Evolutionary conservation across 2,329 filamentous ascomycete species (phyloP).

Genomic region (Acephala macrosclerotiorum): DNA sequence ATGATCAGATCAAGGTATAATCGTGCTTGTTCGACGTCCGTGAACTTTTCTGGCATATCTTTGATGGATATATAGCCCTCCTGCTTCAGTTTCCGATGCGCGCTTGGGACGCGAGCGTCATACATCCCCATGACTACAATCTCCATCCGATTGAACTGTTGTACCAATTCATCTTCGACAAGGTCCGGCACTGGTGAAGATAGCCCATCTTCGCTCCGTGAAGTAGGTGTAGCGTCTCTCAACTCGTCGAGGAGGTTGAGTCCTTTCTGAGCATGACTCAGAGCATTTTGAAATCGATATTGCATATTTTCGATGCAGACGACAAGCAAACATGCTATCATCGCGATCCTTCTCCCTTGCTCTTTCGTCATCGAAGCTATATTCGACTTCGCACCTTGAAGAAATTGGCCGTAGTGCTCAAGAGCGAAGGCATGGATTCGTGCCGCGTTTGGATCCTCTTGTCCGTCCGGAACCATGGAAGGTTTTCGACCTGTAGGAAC

Average conservation of each 20-base stretch:
- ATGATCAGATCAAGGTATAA: conserved; percentile 34
- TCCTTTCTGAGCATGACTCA: conserved; percentile 27
- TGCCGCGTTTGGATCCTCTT: not conserved
- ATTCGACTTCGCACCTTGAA: conserved; percentile 28
- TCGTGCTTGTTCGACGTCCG: conserved; percentile 27
- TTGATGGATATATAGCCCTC: conserved; percentile 26
- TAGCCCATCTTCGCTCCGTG: conserved; percentile 9
- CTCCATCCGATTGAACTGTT: conserved; percentile 35
- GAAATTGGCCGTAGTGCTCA: conserved; percentile 32
- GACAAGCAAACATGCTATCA: conserved; percentile 36
- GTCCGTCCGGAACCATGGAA: not conserved
- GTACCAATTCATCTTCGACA: conserved; percentile 37
- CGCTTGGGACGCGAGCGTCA: conserved; percentile 21
- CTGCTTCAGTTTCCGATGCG: conserved; percentile 29
- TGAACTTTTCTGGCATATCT: conserved; percentile 32
- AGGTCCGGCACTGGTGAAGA: conserved; percentile 19
- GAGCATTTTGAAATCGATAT: conserved; percentile 26
- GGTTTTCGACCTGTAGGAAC: not conserved
- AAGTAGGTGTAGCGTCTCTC: conserved; percentile 3
- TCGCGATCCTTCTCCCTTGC: conserved; percentile 27
- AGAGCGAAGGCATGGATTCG: conserved; percentile 25
- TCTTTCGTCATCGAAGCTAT: conserved; percentile 19
- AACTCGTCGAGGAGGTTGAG: conserved; percentile 31
- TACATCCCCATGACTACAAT: conserved; percentile 29
- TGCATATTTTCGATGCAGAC: conserved; percentile 39